Percentiles rank a stretch among this genome's conserved stretches.
Evolutionary conservation across 768 basidiomycete genomes (phyloP).

Genomic region (Rubroboletus satanas): DNA sequence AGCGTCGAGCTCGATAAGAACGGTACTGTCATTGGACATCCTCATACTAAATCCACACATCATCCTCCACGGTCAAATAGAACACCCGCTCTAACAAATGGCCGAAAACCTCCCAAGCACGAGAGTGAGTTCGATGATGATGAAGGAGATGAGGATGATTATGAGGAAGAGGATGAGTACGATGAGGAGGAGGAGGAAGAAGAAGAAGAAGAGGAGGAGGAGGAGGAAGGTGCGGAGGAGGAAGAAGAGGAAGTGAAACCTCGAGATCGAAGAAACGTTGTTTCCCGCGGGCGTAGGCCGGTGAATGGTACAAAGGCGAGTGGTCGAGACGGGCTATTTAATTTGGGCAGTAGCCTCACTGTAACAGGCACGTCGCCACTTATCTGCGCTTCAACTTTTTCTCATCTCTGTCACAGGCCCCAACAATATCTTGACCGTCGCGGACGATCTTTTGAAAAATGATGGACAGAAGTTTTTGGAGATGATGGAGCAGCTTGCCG

Average conservation of each 20-base stretch:
- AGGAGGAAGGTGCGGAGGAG: conserved; percentile 63
- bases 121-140: conserved; percentile 69
- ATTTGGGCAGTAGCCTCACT: conserved; percentile 78
- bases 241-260: conserved; percentile 50
- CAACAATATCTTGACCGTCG: conserved; percentile 96
- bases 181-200: conserved; percentile 64
- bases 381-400: conserved; percentile 12
- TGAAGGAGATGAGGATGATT: conserved; percentile 53
- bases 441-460: conserved; percentile 97
- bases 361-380: conserved; percentile 59
- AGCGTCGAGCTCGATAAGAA: conserved; percentile 95
- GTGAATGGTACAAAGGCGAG: conserved; percentile 44
- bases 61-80: conserved; percentile 40
- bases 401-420: conserved; percentile 47
- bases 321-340: conserved; percentile 67
- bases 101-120: conserved; percentile 44
- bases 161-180: conserved; percentile 53
- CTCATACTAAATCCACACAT: conserved; percentile 30
- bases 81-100: conserved; percentile 33
- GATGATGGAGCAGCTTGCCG: conserved; percentile 99
- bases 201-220: conserved; percentile 62
- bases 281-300: conserved; percentile 37
- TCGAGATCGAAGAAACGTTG: conserved; percentile 33
- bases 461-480: conserved; percentile 98
- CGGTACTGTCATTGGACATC: conserved; percentile 57